Evolutionary conservation across 2,329 filamentous ascomycete genomes (phyloP), one percentile per base, ranked within the genome.

Genomic region (Alternaria triticina): DNA sequence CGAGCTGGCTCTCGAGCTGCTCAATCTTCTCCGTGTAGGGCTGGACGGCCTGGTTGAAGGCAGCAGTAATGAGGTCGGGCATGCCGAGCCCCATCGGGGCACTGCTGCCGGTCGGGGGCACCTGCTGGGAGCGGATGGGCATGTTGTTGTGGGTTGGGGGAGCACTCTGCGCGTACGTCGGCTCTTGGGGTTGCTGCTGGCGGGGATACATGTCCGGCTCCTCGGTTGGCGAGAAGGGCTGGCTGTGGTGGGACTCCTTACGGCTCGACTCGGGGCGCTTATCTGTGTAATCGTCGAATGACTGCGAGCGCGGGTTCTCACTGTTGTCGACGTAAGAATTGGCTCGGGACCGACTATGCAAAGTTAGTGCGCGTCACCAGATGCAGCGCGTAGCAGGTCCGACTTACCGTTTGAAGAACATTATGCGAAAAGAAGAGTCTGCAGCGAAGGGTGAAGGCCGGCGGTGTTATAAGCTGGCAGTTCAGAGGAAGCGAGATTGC

Each of bases 11-110:
- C 77, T 86, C 84, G 63, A 86, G 76, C 61, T 81, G 79, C 68
- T 86, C 84, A 56, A 86, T 84, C 77, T 85, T 83, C 57, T 85
- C 84, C n/a, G 79, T 81, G 73, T 86, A 85, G 10, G 84, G 84
- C 49, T 82, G 77, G 36, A 86, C 77, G 13, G 84, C 83, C 72
- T 85, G 83, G 70, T 86, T 85, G 82, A 86, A 86, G 57, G 84
- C 84, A 57, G 82, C 81, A 25, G 83, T 80, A 23, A 86, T 77
- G 49, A 86, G 80, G 70, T 86, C 84, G 12, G 84, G 84, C 70
- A 83, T 81, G 20, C 82, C 78, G 70, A 84, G 83, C 4, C 74
- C 45, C 68, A 77, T 76, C 44, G 58, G 62, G 54, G 54, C 58
- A 63, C 60, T 66, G 66, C 57, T 59, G 66, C 60, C 66, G 59